Base-by-base conservation (phyloP, 495 filamentous ascomycete genomes). In the Daldinia caldariorum region DNA sequence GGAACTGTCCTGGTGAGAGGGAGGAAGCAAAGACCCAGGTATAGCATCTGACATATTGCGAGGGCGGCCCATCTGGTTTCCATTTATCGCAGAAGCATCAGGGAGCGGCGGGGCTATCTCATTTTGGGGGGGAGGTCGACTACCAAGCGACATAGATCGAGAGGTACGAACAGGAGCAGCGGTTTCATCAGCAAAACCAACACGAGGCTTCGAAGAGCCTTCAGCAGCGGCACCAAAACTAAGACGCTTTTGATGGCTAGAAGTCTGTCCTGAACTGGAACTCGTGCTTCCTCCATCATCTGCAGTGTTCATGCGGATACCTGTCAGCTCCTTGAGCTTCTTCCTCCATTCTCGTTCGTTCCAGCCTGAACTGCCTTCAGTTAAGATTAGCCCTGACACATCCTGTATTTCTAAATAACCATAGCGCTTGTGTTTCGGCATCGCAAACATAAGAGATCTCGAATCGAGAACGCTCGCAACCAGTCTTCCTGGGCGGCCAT, bases 361-460 rank as follows among this genome's bases (percentile, higher is more conserved):
- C 92, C 94, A 97, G n/a, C 77, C 83, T 31, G 87, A 78, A 77
- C 90, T 95, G 6, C 91, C 93, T 6, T 92, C 85, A 4, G 88
- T 89, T 66, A 91, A 82, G 63, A 98, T 92, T 35, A 98, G 79
- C 56, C 82, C 84, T 13, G 88, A 88, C 8, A 98, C 92, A 78
- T 99, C 95, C 39, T 92, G 71, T 32, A 94, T 86, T 70, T 98
- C 96, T 20, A 98, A 79, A 76, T 98, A 98, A 0, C 95, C 94
- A 76, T 97, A 97, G 61, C 91, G 87, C 43, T 88, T 88, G 63
- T 96, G 88, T 71, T 90, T 91, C 0, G 95, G 96, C 89, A 99
- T 94, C 0, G 93, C 96, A 80, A 99, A 98, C 95, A 99, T 99
- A 71, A 99, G 83, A 63, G 95, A 94, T 64, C 91, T 89, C 4